Conservation (phyloP, 2,329 filamentous ascomycete genomes). For the Ceratocystis colombiana region DNA sequence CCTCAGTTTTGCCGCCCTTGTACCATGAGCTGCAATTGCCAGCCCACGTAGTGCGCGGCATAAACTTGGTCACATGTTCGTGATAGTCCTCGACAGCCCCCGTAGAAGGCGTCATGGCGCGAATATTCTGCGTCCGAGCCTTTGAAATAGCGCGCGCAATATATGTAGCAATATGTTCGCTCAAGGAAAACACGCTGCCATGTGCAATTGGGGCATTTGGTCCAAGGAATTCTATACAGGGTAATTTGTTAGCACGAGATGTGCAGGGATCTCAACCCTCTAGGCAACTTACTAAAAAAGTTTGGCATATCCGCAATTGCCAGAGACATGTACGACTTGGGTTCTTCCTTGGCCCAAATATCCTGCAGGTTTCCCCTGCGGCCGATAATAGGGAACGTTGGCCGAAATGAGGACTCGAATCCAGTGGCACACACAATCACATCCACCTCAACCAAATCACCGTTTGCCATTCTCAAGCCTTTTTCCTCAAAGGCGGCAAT, state of each 20-base stretch:
- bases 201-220: slow-evolving; percentile 44
- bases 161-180: slow-evolving; percentile 44
- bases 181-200: slow-evolving; percentile 43
- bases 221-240: slow-evolving; percentile 39
- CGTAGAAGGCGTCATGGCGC: slow-evolving; percentile 38
- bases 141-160: slow-evolving; percentile 41
- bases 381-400: slow-evolving; percentile 43
- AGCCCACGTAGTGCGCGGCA: slow-evolving; percentile 45
- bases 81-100: slow-evolving; percentile 43
- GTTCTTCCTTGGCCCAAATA: slow-evolving; percentile 36
- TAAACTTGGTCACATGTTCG: slow-evolving; percentile 41
- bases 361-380: slow-evolving; percentile 44
- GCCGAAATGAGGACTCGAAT: slow-evolving; percentile 45
- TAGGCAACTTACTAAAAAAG: slow-evolving; percentile 41
- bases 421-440: slow-evolving; percentile 49
- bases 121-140: slow-evolving; percentile 43
- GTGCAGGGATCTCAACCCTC: neutral
- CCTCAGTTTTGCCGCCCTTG: slow-evolving; percentile 37
- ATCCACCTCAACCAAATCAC: slow-evolving; percentile 44
- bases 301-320: slow-evolving; percentile 45
- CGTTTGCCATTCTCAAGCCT: slow-evolving; percentile 41
- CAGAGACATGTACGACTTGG: slow-evolving; percentile 45
- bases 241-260: slow-evolving; percentile 6
- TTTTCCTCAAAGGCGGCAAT: slow-evolving; percentile 40
- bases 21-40: slow-evolving; percentile 43